phyloP scores from a whole-genome alignment of 345 rosid species.

The Citrus trifoliata region DNA sequence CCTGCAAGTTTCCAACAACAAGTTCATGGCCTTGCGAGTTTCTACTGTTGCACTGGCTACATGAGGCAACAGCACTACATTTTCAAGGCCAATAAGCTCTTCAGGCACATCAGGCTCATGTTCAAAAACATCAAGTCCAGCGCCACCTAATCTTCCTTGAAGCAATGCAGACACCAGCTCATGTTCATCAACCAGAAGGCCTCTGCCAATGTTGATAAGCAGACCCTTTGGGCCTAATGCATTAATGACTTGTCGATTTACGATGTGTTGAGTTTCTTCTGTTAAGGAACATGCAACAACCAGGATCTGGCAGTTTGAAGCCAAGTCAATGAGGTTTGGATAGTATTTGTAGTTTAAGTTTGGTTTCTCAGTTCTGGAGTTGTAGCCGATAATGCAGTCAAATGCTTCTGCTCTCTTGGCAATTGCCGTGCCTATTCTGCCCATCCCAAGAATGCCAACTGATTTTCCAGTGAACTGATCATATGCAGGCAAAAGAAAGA shows the following conservation, averaged over 20 bases:
- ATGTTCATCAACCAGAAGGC: slow-evolving; percentile 57
- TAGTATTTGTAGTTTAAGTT: slow-evolving; percentile 45
- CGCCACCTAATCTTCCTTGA: slow-evolving; percentile 61
- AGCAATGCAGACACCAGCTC: slow-evolving; percentile 61
- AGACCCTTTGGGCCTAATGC: slow-evolving; percentile 69
- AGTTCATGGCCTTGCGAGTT: slow-evolving; percentile 44
- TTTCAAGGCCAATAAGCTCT: slow-evolving; percentile 51
- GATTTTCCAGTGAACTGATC: slow-evolving; percentile 58
- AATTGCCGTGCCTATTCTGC: slow-evolving; percentile 67
- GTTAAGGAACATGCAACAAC: slow-evolving; percentile 62
- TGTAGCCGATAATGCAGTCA: slow-evolving; percentile 59
- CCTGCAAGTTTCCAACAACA: slow-evolving; percentile 46
- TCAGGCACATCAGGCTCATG: slow-evolving; percentile 61
- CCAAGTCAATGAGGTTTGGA: slow-evolving; percentile 51
- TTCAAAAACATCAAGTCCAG: slow-evolving; percentile 61
- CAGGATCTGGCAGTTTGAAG: slow-evolving; percentile 53
- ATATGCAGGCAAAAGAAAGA: slow-evolving; percentile 10
- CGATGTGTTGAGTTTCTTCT: slow-evolving; percentile 47
- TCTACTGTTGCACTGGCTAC: slow-evolving; percentile 59
- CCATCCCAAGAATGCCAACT: slow-evolving; percentile 68
- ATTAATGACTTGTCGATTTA: slow-evolving; percentile 57
- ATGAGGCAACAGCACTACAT: slow-evolving; percentile 50
- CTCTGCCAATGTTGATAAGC: slow-evolving; percentile 63
- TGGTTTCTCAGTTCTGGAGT: slow-evolving; percentile 50
- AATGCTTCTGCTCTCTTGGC: slow-evolving; percentile 78